Evolutionary conservation across 2,329 filamentous ascomycete genomes (phyloP).

Genomic region (Rhynchosporium agropyri): DNA sequence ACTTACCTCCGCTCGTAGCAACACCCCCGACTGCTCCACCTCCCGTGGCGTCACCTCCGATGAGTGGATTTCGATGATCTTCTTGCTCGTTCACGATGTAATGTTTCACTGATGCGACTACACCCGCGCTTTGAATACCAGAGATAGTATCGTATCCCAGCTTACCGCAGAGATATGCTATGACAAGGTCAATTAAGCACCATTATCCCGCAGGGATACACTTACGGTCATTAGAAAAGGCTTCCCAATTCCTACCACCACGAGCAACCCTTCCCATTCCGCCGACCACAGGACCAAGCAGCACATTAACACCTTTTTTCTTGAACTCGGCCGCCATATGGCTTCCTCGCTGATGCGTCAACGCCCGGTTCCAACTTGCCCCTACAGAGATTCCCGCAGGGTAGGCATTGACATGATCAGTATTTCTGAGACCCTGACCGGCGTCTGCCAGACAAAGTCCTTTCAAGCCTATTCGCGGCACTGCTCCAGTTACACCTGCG

Average conservation of each 20-base stretch:
- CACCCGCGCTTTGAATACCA: constrained; percentile 33
- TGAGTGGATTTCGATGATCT: not conserved
- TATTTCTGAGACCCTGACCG: constrained; percentile 59
- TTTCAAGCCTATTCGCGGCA: constrained; percentile 22
- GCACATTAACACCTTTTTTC: constrained; percentile 73
- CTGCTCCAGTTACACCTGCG: no score
- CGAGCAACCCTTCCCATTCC: constrained; percentile 67
- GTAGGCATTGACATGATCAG: constrained; percentile 52
- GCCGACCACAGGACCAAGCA: constrained; percentile 63
- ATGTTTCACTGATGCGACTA: constrained; percentile 37
- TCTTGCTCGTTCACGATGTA: constrained; percentile 78
- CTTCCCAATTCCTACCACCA: constrained; percentile 70
- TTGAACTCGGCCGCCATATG: constrained; percentile 73
- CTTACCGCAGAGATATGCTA: constrained; percentile 63
- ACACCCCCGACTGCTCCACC: no score
- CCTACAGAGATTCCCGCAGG: constrained; percentile 30
- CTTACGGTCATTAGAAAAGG: constrained; percentile 41
- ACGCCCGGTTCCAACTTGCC: constrained; percentile 59
- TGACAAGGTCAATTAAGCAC: no score
- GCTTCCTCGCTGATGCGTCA: constrained; percentile 66
- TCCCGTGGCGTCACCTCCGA: no score
- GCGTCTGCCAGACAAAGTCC: constrained; percentile 1
- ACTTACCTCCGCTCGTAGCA: no score
- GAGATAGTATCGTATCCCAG: constrained; percentile 31
- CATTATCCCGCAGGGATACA: not conserved